phyloP scores from a whole-genome alignment of 2,329 filamentous ascomycete genomes.

The Phaeoacremonium minimum region DNA sequence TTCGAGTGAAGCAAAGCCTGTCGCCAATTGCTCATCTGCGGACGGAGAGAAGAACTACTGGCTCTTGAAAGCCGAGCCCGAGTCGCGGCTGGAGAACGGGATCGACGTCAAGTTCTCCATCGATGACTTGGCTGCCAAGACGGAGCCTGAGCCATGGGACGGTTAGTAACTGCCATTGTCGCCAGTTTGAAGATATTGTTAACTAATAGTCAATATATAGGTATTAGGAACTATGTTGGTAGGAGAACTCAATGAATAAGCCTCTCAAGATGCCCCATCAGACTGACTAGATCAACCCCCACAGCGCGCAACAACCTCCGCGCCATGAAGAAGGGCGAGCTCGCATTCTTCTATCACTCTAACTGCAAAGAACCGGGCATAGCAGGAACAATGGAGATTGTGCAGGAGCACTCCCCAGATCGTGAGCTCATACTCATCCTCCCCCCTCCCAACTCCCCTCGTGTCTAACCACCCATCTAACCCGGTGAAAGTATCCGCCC shows the following conservation, averaged over 20 bases:
- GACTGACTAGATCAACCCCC: not conserved
- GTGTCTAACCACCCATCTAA: not conserved
- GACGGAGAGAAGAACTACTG: constrained; percentile 49
- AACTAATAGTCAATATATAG: constrained; percentile 16
- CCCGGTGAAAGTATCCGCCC: constrained; percentile 55
- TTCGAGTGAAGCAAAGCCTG: not conserved
- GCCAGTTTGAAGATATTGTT: no score
- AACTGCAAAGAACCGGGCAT: constrained; percentile 89
- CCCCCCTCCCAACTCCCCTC: not conserved
- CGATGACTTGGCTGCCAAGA: constrained; percentile 73
- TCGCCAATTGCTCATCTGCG: not conserved
- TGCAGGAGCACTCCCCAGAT: constrained; percentile 77
- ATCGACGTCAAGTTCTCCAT: constrained; percentile 92
- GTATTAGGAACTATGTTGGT: constrained; percentile 27
- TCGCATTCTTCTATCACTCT: constrained; percentile 96
- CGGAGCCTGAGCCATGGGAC: constrained; percentile 84
- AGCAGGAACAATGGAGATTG: constrained; percentile 84
- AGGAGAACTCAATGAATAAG: not conserved
- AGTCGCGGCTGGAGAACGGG: constrained; percentile 80
- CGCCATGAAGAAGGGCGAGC: constrained; percentile 84
- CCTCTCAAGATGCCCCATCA: not conserved
- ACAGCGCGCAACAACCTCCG: constrained; percentile 82
- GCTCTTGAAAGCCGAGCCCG: constrained; percentile 86
- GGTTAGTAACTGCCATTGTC: constrained; percentile 47
- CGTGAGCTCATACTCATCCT: constrained; percentile 51